Evolutionary conservation across 1,139 yeast genomes (phyloP).

Genomic region (Saccharomycopsis hybrid): DNA sequence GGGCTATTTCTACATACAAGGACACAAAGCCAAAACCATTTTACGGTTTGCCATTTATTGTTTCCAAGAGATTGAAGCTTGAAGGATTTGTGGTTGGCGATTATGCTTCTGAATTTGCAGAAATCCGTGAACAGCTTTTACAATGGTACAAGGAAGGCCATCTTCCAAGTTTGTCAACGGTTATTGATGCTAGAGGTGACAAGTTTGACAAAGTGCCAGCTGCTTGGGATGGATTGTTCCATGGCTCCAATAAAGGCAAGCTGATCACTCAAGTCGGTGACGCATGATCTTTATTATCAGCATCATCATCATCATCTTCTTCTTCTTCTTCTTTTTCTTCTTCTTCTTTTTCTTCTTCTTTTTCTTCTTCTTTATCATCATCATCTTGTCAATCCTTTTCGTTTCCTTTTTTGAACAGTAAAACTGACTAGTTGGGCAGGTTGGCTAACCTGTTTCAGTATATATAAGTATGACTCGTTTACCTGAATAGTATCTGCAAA

Average conservation of each 20-base stretch:
- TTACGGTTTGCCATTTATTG: slow-evolving; percentile 32
- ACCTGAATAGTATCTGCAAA: too few relatives aligned
- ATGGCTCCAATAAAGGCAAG: slow-evolving; percentile 32
- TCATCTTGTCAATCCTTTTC: too few relatives aligned
- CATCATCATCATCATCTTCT: too few relatives aligned
- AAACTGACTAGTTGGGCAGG: too few relatives aligned
- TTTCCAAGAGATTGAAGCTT: slow-evolving; percentile 42
- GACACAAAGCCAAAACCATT: slow-evolving; percentile 33
- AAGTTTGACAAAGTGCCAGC: slow-evolving; percentile 37
- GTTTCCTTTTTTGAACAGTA: too few relatives aligned
- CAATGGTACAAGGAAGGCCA: slow-evolving; percentile 29
- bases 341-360: too few relatives aligned
- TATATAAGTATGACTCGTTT: too few relatives aligned
- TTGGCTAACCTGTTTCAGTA: too few relatives aligned
- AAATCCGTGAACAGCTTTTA: slow-evolving; percentile 29
- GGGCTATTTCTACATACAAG: slow-evolving; percentile 56
- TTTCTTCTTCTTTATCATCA: too few relatives aligned
- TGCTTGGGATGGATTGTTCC: slow-evolving; percentile 40
- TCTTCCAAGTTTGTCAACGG: slow-evolving; percentile 27
- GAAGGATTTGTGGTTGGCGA: slow-evolving; percentile 45
- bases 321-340: too few relatives aligned
- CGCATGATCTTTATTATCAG: neutral
- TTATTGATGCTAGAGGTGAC: slow-evolving; percentile 34
- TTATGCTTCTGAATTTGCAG: slow-evolving; percentile 30
- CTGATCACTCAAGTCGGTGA: slow-evolving; percentile 30